Conservation (phyloP, 2,329 filamentous ascomycete species). For the Talaromyces sp. region DNA sequence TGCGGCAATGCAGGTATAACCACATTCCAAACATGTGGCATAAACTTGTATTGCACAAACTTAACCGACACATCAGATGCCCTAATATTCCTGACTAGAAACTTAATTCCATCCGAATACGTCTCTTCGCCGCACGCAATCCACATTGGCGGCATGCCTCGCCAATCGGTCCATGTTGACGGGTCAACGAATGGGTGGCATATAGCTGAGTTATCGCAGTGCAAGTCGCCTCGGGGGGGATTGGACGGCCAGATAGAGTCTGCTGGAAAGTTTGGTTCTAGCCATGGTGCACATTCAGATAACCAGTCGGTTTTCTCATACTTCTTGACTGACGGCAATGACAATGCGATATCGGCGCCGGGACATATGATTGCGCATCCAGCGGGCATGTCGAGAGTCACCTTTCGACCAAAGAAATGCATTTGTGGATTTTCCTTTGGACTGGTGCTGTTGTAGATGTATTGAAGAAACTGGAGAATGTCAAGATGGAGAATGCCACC, state of each 20-base stretch:
- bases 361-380: conserved; percentile 9
- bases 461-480: conserved; percentile 7
- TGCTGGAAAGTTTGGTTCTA: too few species aligned
- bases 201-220: conserved; percentile 14
- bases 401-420: not conserved
- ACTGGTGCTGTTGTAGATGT: not conserved
- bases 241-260: not conserved
- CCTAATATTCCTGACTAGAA: conserved; percentile 1
- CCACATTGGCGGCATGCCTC: conserved; percentile 14
- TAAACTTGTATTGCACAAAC: conserved; percentile 10
- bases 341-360: conserved; percentile 5
- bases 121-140: conserved; percentile 15
- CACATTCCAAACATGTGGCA: conserved; percentile 19
- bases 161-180: conserved; percentile 6
- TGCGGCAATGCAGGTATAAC: conserved; percentile 6
- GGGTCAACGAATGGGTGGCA: conserved; percentile 11
- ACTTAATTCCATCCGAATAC: conserved; percentile 13
- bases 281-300: too few species aligned
- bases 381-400: conserved; percentile 4
- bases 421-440: not conserved
- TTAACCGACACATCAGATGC: conserved; percentile 3
- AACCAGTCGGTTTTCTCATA: not conserved
- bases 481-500: conserved; percentile 6
- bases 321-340: conserved; percentile 7
- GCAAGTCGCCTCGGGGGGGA: conserved; percentile 8